These are phyloP conservation scores for Silene noctiflora DNA, from an alignment of 179 eudicot species.

Conservation along the genomic window DNA sequence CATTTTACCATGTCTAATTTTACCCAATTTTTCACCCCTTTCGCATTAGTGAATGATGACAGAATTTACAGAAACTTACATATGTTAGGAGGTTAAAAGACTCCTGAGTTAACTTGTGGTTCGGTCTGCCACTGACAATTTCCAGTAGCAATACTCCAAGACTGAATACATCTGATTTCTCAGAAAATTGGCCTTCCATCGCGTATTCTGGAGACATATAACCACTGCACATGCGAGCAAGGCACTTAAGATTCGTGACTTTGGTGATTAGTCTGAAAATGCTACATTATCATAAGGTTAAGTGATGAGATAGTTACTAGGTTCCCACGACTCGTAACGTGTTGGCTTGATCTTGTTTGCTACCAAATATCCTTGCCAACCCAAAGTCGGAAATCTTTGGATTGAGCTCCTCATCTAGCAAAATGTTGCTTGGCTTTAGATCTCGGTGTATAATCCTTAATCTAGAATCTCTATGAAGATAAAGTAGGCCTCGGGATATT, in stretches of 20 bases:
- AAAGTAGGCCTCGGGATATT: constrained; percentile 49
- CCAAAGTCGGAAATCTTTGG: constrained; percentile 66
- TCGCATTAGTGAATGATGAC: background rate
- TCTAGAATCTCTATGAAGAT: constrained; percentile 56
- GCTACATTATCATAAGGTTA: background rate
- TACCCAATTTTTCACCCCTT: background rate
- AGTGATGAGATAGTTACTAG: constrained; percentile 39
- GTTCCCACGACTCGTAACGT: constrained; percentile 54
- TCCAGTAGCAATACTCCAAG: constrained; percentile 33
- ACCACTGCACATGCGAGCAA: constrained; percentile 12
- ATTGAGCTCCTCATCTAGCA: constrained; percentile 47
- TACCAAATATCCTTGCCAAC: constrained; percentile 54
- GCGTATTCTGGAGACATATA: constrained; percentile 33
- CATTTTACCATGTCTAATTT: background rate
- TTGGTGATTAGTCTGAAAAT: background rate
- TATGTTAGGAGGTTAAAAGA: constrained; percentile 30
- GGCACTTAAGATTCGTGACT: background rate
- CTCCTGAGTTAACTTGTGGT: constrained; percentile 23
- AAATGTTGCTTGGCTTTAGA: constrained; percentile 54
- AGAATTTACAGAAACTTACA: constrained; percentile 23
- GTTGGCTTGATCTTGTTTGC: constrained; percentile 38
- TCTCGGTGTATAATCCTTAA: constrained; percentile 52
- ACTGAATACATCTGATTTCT: constrained; percentile 34
- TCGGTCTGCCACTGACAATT: constrained; percentile 30
- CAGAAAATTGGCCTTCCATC: constrained; percentile 36